These are phyloP conservation scores for Stagonosporopsis chrysanthemi DNA, from an alignment of 2,329 filamentous ascomycete genomes.

Conservation along the genomic window DNA sequence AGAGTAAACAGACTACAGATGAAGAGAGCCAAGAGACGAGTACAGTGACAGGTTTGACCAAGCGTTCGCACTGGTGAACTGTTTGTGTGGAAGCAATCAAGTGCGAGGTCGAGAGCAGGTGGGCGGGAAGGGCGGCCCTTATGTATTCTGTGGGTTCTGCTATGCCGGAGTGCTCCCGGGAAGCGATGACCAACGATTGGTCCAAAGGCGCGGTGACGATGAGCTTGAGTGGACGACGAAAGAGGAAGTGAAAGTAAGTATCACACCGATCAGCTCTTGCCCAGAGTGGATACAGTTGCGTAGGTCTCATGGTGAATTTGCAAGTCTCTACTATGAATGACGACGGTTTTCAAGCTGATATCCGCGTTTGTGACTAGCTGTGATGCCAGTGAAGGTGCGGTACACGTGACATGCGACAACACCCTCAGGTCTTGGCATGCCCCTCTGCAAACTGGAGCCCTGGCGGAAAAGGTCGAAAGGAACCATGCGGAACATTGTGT, in stretches of 20 bases:
- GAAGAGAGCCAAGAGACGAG: background rate
- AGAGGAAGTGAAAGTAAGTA: constrained; percentile 1
- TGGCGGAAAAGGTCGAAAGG: no score
- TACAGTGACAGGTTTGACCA: background rate
- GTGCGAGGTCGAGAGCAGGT: background rate
- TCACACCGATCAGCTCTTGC: background rate
- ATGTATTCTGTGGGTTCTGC: background rate
- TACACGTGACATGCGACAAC: background rate
- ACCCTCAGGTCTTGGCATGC: background rate
- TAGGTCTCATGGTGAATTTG: background rate
- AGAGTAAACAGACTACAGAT: no score
- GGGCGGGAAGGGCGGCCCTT: background rate
- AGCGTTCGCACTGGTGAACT: no score
- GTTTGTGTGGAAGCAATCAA: background rate
- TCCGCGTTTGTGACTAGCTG: background rate
- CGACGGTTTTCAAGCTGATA: background rate
- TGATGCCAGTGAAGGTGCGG: background rate
- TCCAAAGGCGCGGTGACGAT: background rate
- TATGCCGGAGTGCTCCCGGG: background rate
- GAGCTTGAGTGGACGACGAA: background rate
- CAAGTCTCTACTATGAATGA: background rate
- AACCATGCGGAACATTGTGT: no score
- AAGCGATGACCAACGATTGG: background rate
- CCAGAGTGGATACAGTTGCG: background rate
- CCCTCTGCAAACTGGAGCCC: no score